phyloP scores from a whole-genome alignment of 139 green algal species.

The Micractinium sp. region DNA sequence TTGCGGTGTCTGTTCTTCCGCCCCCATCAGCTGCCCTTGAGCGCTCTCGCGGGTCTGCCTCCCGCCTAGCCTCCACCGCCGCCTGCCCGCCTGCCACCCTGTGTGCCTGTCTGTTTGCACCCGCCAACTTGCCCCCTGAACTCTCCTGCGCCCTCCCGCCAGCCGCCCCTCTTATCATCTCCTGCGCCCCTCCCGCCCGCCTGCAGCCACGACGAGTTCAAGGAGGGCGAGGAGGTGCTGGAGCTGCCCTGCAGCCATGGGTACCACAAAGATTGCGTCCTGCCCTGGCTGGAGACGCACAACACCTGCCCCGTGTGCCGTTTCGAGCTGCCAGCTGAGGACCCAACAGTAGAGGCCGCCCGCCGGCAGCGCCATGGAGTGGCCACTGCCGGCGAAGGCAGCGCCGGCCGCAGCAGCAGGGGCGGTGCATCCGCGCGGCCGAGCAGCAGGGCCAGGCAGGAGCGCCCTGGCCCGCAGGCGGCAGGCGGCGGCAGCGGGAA shows the following conservation, averaged over 20 bases:
- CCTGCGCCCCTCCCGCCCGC: neutral
- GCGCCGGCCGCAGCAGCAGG: neutral
- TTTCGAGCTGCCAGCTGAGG: slow-evolving; percentile 40
- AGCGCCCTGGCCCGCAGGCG: neutral
- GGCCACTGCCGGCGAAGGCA: neutral
- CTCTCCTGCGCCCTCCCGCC: no score
- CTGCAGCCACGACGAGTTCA: slow-evolving; percentile 47
- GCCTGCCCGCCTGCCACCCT: neutral
- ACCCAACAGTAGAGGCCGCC: neutral
- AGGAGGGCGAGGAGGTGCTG: slow-evolving; percentile 42
- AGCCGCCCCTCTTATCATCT: neutral
- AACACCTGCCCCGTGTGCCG: slow-evolving; percentile 62
- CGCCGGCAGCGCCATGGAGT: neutral
- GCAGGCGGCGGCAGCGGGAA: neutral
- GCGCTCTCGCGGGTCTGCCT: no score
- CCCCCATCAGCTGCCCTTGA: no score
- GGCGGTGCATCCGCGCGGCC: neutral
- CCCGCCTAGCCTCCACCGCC: neutral
- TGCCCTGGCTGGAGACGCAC: slow-evolving; percentile 58
- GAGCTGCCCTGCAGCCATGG: slow-evolving; percentile 53
- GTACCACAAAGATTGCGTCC: slow-evolving; percentile 54
- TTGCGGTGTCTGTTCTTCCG: no score
- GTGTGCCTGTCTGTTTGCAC: neutral
- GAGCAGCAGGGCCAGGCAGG: neutral
- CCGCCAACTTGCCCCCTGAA: no score